A percentile compares a stretch with the other conserved stretches of the same genome.
Conservation (phyloP, 176 grass and related monocot species). For the maize (Zea mays) region Zm-B73-REFERENCE-NAM-5.0 NC_050097.1:165230501-165231000, state of each 20-base stretch:
- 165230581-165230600: slow-evolving; percentile 83
- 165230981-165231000: slow-evolving; percentile 98
- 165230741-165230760: slow-evolving; percentile 96
- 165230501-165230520: slow-evolving; percentile 98
- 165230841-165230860: slow-evolving; percentile 35
- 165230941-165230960: slow-evolving; percentile 93
- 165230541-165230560: slow-evolving; percentile 77
- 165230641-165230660: slow-evolving; percentile 93
- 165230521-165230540: slow-evolving; percentile 95
- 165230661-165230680: slow-evolving; percentile 74
- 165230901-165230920: slow-evolving; percentile 91
- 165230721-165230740: slow-evolving; percentile 91
- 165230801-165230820: slow-evolving; percentile 34
- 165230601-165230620: slow-evolving; percentile 65
- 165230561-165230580: slow-evolving; percentile 60
- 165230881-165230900: slow-evolving; percentile 89
- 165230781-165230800: slow-evolving; percentile 46
- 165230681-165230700: slow-evolving; percentile 83
- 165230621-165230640: slow-evolving; percentile 73
- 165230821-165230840: slow-evolving; percentile 45
- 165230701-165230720: slow-evolving; percentile 95
- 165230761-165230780: slow-evolving; percentile 93
- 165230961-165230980: slow-evolving; percentile 97
- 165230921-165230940: slow-evolving; percentile 91
- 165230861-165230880: slow-evolving; percentile 70